Evolutionary conservation across 1,284 basidiomycete genomes (phyloP), one percentile per base, ranked within the genome.

Genomic region (Rhodotorula sp.): DNA sequence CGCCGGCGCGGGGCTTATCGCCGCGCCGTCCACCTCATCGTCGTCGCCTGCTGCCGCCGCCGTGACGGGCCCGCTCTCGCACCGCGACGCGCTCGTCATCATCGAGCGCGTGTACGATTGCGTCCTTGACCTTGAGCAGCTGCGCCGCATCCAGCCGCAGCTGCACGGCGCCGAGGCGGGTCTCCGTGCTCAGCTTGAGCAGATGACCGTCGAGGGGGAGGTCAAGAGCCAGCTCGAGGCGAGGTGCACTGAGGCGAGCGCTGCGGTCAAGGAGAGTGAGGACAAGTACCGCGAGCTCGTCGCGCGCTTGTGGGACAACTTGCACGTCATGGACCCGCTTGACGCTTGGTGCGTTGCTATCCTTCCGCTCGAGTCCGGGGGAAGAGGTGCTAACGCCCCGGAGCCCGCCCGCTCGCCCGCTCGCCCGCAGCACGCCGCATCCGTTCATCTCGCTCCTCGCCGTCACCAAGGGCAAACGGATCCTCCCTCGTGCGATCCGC

Each of bases 391-490:
- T n/a, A n/a, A n/a, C n/a, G n/a, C n/a, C n/a, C n/a, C n/a, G n/a
- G n/a, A n/a, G n/a, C n/a, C n/a, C n/a, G n/a, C n/a, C n/a, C n/a
- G n/a, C n/a, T n/a, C n/a, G n/a, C n/a, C n/a, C 6, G 9, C 36
- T 12, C 29, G 60, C 44, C 63, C 61, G 44, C 77, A 94, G 92
- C 79, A 86, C 91, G 73, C 96, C 96, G 9, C 97, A 99, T 83
- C 97, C 97, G 0, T 98, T 99, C 83, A 90, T 99, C 77, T 94
- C 94, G 3, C 86, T 99, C 55, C 85, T 99, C 59, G 88, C 87
- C 48, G 90, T 92, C 4, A 87, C 88, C 76, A 99, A 99, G 83
- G 97, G 97, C 71, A 98, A 98, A 84, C 89, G 89, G 72, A 86
- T 99, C 32, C 85, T 99, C 54, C 91, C 94, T 6, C 89, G 97